phyloP scores from a whole-genome alignment of 371 early-diverging fungal species.

The Apophysomyces elegans region DNA sequence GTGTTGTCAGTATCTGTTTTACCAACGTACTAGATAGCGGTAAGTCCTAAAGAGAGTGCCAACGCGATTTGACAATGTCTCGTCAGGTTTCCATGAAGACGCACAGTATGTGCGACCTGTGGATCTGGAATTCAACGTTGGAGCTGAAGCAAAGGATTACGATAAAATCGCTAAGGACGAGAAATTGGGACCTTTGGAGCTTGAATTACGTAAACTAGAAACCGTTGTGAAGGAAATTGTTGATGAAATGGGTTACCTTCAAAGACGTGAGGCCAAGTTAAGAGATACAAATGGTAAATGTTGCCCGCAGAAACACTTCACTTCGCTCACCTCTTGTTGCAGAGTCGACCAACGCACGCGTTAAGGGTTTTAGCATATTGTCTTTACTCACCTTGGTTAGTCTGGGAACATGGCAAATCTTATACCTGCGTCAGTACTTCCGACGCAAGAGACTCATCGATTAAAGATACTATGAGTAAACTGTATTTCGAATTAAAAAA shows the following conservation, averaged over 20 bases:
- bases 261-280: conserved; percentile 75
- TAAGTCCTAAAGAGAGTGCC: conserved; percentile 16
- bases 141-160: conserved; percentile 81
- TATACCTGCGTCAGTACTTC: conserved; percentile 85
- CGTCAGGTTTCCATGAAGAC: conserved; percentile 59
- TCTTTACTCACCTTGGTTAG: conserved; percentile 69
- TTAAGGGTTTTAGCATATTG: conserved; percentile 76
- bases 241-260: conserved; percentile 77
- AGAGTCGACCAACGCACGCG: conserved; percentile 87
- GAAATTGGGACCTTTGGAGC: conserved; percentile 83
- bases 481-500: conserved; percentile 1
- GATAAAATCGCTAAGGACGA: conserved; percentile 66
- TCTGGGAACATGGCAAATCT: conserved; percentile 82
- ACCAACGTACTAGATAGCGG: conserved; percentile 73
- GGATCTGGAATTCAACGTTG: conserved; percentile 79
- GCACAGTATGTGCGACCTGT: conserved; percentile 60
- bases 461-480: conserved; percentile 21
- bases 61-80: background rate
- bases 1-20: conserved; percentile 84
- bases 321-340: conserved; percentile 12
- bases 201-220: conserved; percentile 80
- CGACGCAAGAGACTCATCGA: conserved; percentile 86
- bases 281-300: conserved; percentile 83
- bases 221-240: conserved; percentile 72
- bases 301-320: conserved; percentile 3